phyloP scores from a whole-genome alignment of 345 rosid species.

The Cardiospermum halicacabum region DNA sequence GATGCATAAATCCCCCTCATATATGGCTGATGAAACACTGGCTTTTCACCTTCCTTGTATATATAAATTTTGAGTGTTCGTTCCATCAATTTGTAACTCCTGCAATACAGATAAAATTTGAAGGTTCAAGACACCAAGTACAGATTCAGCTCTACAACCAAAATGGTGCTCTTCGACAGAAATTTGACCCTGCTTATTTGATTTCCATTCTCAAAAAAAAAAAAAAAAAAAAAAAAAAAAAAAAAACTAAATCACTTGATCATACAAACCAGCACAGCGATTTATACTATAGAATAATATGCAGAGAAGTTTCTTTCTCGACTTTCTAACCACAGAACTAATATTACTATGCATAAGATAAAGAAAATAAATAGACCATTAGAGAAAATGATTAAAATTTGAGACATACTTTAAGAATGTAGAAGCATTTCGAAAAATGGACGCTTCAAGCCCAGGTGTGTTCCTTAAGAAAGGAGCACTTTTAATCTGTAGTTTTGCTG shows the following conservation, averaged over 20 bases:
- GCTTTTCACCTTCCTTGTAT: slow-evolving; percentile 80
- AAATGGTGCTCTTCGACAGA: not conserved
- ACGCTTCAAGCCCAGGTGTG: slow-evolving; percentile 36
- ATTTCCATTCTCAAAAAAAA: no score
- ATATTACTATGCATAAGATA: not conserved
- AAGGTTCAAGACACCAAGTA: not conserved
- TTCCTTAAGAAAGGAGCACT: slow-evolving; percentile 39
- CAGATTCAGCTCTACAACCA: not conserved
- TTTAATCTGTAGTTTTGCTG: slow-evolving; percentile 50
- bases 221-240: no score
- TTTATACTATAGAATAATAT: not conserved
- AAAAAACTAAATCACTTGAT: not conserved
- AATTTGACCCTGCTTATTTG: no score
- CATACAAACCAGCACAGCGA: not conserved
- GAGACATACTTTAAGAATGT: slow-evolving; percentile 50
- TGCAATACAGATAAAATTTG: slow-evolving; percentile 24
- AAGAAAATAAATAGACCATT: not conserved
- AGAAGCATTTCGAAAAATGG: slow-evolving; percentile 62
- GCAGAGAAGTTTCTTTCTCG: not conserved
- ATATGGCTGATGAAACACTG: slow-evolving; percentile 65
- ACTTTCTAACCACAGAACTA: not conserved
- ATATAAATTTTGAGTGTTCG: slow-evolving; percentile 62
- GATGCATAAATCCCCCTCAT: slow-evolving; percentile 85
- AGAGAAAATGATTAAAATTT: not conserved
- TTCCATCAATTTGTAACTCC: slow-evolving; percentile 89